Evolutionary conservation across 257 asterid genomes (phyloP), one percentile per base, ranked within the genome.

Genomic region (Catharanthus roseus): DNA sequence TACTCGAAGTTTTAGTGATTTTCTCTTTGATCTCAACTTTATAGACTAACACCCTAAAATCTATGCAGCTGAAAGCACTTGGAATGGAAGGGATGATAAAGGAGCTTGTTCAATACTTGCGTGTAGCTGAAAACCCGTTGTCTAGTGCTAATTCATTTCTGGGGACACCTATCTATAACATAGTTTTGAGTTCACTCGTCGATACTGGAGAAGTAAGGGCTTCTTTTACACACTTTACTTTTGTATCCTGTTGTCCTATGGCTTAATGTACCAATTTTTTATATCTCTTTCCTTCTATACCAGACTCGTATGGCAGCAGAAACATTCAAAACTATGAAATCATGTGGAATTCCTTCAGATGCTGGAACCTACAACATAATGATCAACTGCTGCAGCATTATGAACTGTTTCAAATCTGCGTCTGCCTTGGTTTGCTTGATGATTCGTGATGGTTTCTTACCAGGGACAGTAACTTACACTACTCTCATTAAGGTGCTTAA

Each of bases 171-270:
- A 80, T 85, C 55, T 93, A 90, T 61, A 85, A 89, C 73, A 72
- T 80, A 49, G 91, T 83, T 66, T 77, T 93, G 90, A 93, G 87
- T 77, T 81, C 88, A n/a, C 92, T 93, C 75, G 86, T 90, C 60
- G 85, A 86, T 73, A 95, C 90, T 74, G 82, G 82, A 79, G 89
- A 90, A 78, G 97, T 91, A 83, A 78, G 84, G n/a, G n/a, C n/a
- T n/a, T 68, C 69, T 53, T 34, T 78, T 44, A 53, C 70, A 53
- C 70, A 70, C 47, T 68, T 72, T 74, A 58, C 26, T 78, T 74
- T 55, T 51, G 21, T 74, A 74, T 72, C 38, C 61, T 73, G 71
- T 24, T 75, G 45, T 73, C 73, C 75, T 6, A n/a, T 44, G n/a
- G 33, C 42, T 71, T 57, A 54, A 63, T 61, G 16, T 29, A 19